Evolutionary conservation across 306 rosid genomes (phyloP).

Genomic region (Fragaria nilgerrensis): DNA sequence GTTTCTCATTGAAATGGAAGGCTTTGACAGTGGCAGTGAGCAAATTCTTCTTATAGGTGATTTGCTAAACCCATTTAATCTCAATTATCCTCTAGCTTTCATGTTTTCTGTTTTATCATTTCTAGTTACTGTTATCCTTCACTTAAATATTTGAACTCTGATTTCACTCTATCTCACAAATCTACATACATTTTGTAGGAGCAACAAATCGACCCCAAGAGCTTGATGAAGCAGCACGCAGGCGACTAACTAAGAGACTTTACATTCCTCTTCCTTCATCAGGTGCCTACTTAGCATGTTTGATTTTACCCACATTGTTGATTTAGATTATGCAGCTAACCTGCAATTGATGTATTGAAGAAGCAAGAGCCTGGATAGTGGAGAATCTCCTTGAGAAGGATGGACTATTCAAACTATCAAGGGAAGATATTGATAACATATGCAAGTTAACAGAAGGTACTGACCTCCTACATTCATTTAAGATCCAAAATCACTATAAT

Average conservation of each 20-base stretch:
- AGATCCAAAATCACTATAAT: conserved; percentile 17
- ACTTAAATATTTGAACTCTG: conserved; percentile 10
- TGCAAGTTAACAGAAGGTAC: conserved; percentile 78
- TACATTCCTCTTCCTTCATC: conserved; percentile 88
- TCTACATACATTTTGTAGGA: conserved; percentile 46
- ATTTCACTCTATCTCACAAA: conserved; percentile 18
- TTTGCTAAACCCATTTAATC: conserved; percentile 20
- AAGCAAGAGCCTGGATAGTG: conserved; percentile 83
- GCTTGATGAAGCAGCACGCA: conserved; percentile 96
- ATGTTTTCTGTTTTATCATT: not conserved
- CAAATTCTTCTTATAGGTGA: conserved; percentile 91
- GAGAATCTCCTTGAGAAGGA: conserved; percentile 75
- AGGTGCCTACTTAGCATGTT: conserved; percentile 46
- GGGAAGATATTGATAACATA: conserved; percentile 60
- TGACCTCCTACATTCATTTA: conserved; percentile 4
- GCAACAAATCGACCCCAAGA: conserved; percentile 97
- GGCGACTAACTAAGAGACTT: conserved; percentile 88
- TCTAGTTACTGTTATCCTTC: conserved; percentile 6
- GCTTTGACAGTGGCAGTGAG: conserved; percentile 80
- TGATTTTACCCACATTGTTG: conserved; percentile 11
- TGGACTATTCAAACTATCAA: conserved; percentile 63
- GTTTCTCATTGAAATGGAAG: conserved; percentile 99
- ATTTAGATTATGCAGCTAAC: conserved; percentile 25
- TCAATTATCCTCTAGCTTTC: not conserved
- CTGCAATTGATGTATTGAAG: conserved; percentile 40